Base-by-base conservation (phyloP, 2,329 filamentous ascomycete species). In the Leptographium lundbergii region DNA sequence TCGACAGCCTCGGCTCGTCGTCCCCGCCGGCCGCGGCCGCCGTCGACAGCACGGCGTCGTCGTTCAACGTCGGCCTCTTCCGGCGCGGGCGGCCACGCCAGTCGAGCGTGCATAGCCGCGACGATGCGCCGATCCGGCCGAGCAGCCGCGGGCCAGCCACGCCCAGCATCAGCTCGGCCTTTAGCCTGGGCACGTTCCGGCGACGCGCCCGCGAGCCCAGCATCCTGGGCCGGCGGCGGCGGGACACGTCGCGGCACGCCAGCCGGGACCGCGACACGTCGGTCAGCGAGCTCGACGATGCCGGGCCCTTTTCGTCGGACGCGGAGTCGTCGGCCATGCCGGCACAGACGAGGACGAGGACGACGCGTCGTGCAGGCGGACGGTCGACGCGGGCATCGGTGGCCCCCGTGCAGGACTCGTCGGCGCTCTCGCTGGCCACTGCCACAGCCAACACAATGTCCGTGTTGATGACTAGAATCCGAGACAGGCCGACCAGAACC, bases 171-270 rank as follows among this genome's bases (percentile, higher is more conserved):
- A 76, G 75, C 63, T 75, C 76, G 1, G 75, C 74, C 0, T 74
- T 81, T 65, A 84, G 80, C 60, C 76, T 85, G 56, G 81, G 80
- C 17, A 70, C 75, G 6, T 86, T 86, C 68, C 78, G 75, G 66
- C 73, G 81, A 47, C 76, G 82, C 52, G 74, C 74, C 22, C 74
- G 82, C 53, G 81, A 86, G 67, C 81, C 81, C 2, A 86, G 82
- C 67, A 85, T 86, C 58, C 68, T 86, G 50, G 78, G 80, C 6
- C 78, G 78, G 1, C 73, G 73, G 2, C 75, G 77, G 60, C 80
- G 54, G 2, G 25, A 54, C 6, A 78, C 78, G 2, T 73, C 73
- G 3, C 75, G 77, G 2, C 54, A 45, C 29, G 25, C 24, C n/a
- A 57, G 56, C 48, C 39, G 51, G n/a, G 47, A 51, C 54, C 36